Evolutionary conservation across 441 rosid species (phyloP).

Genomic region (Lepidium campestre): DNA sequence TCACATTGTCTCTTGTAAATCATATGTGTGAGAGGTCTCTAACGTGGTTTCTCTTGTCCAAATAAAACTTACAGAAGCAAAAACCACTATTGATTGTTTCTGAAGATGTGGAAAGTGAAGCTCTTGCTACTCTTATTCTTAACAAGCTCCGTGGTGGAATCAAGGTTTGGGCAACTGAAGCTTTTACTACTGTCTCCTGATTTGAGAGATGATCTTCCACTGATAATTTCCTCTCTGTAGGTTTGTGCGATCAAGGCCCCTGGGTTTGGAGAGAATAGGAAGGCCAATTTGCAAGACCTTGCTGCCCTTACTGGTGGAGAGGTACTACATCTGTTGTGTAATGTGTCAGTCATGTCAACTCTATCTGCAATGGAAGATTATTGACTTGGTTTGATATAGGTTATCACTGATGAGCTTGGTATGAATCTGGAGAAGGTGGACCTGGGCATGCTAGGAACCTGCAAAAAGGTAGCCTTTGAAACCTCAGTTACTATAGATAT

Average conservation of each 20-base stretch:
- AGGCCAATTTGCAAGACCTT: constrained; percentile 66
- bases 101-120: constrained; percentile 83
- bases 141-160: constrained; percentile 90
- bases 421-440: constrained; percentile 66
- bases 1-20: too few relatives aligned
- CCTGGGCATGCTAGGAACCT: constrained; percentile 62
- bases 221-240: too few relatives aligned
- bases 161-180: too few relatives aligned
- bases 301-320: constrained; percentile 77
- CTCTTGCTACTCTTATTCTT: constrained; percentile 62
- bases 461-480: constrained; percentile 56
- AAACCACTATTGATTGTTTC: constrained; percentile 70
- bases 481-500: background rate
- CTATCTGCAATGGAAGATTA: background rate
- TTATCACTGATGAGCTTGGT: constrained; percentile 71
- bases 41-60: too few relatives aligned
- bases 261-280: constrained; percentile 86
- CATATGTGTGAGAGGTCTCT: too few relatives aligned
- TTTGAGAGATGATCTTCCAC: too few relatives aligned
- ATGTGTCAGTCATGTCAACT: background rate
- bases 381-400: constrained; percentile 34
- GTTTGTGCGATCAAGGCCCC: constrained; percentile 86
- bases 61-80: too few relatives aligned
- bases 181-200: too few relatives aligned
- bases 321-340: constrained; percentile 29